Conservation (phyloP, 306 rosid species). For the Hippophae rhamnoides region DNA sequence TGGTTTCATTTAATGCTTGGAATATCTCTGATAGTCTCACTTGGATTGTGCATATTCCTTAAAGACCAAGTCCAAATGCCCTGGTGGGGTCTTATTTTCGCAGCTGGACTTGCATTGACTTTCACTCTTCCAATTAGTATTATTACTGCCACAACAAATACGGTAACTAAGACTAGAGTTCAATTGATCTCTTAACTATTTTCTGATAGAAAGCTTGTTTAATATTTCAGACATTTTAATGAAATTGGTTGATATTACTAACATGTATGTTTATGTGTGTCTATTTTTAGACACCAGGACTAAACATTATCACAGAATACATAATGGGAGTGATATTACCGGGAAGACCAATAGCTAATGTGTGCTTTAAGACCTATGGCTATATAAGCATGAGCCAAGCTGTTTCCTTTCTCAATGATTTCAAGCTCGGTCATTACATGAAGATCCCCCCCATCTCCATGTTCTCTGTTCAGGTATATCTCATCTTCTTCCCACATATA, state of each 20-base stretch:
- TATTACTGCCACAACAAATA: conserved; percentile 60
- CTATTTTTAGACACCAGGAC: conserved; percentile 42
- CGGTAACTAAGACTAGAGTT: conserved; percentile 6
- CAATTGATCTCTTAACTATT: background rate
- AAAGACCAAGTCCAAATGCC: conserved; percentile 52
- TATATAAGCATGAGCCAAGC: conserved; percentile 69
- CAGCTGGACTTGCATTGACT: conserved; percentile 26
- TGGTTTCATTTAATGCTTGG: conserved; percentile 45
- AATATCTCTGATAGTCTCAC: conserved; percentile 30
- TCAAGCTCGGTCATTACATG: conserved; percentile 70
- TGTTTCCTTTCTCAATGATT: conserved; percentile 47
- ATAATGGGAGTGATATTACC: conserved; percentile 57
- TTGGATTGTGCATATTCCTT: conserved; percentile 32
- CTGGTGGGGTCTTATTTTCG: conserved; percentile 68
- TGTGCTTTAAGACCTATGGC: conserved; percentile 69
- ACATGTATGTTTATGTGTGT: background rate
- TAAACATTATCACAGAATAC: conserved; percentile 56
- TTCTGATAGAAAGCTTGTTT: background rate
- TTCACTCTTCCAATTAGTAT: conserved; percentile 52
- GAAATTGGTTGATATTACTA: background rate
- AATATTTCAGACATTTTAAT: too few relatives aligned
- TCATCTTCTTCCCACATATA: background rate
- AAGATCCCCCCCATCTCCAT: conserved; percentile 58
- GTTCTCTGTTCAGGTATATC: conserved; percentile 59
- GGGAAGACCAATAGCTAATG: conserved; percentile 59